phyloP scores from a whole-genome alignment of 1,139 yeast species.

The Nadsonia starkeyi-henricii region DNA sequence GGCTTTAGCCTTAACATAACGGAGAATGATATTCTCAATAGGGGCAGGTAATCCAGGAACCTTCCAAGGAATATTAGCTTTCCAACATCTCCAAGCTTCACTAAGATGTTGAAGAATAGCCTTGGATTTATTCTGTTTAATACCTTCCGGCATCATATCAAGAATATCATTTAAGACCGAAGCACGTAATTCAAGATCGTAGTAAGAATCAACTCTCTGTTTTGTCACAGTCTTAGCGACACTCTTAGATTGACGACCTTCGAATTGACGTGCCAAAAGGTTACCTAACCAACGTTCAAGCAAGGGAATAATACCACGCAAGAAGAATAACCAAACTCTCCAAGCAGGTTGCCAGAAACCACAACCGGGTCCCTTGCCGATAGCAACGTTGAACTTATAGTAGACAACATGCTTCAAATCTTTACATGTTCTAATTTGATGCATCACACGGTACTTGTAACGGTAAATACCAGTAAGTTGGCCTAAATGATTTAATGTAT shows the following conservation, averaged over 20 bases:
- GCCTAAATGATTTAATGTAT: conserved; percentile 83
- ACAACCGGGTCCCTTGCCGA: conserved; percentile 97
- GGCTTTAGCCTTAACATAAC: conserved; percentile 89
- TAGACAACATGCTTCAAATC: conserved; percentile 88
- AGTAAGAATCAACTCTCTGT: conserved; percentile 89
- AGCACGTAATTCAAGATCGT: conserved; percentile 84
- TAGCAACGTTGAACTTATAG: conserved; percentile 58
- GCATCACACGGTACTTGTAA: conserved; percentile 96
- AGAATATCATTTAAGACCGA: conserved; percentile 91
- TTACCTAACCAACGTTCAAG: conserved; percentile 94
- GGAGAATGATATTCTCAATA: conserved; percentile 67
- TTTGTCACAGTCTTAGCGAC: conserved; percentile 89
- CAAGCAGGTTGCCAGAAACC: conserved; percentile 99
- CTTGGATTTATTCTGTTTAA: conserved; percentile 75
- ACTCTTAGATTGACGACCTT: conserved; percentile 86
- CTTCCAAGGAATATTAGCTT: conserved; percentile 95
- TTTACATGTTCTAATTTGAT: conserved; percentile 90
- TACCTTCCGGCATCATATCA: conserved; percentile 94
- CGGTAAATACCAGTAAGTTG: conserved; percentile 93
- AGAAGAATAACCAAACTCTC: conserved; percentile 89
- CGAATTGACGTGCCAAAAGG: conserved; percentile 81
- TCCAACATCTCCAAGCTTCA: conserved; percentile 99
- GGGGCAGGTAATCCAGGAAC: conserved; percentile 96
- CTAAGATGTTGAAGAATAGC: conserved; percentile 85
- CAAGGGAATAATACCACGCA: conserved; percentile 87